A percentile compares a stretch with the other conserved stretches of the same genome.
phyloP scores from a whole-genome alignment of 495 filamentous ascomycete genomes.

The Neurospora sp. region DNA sequence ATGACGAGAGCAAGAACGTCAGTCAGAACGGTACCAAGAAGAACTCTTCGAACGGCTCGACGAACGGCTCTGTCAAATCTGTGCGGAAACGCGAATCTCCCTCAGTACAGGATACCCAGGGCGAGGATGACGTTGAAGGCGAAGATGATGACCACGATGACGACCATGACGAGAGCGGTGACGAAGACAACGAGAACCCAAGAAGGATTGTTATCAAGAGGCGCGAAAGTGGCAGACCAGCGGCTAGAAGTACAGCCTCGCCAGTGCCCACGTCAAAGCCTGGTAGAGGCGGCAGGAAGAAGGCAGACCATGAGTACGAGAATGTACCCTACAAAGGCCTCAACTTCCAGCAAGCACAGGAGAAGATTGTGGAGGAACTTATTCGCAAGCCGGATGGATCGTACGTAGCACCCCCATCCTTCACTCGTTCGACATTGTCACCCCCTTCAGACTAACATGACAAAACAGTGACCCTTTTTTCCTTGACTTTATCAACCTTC shows the following conservation, averaged over 20 bases:
- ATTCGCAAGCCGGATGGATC: conserved; percentile 51
- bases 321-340: conserved; percentile 50
- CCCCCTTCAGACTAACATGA: conserved; percentile 17
- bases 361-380: conserved; percentile 64
- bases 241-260: background rate
- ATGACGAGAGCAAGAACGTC: conserved; percentile 15
- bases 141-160: conserved; percentile 18
- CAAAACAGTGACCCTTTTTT: conserved; percentile 45
- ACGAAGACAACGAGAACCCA: conserved; percentile 21
- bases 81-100: conserved; percentile 11
- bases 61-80: background rate
- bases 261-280: background rate
- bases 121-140: conserved; percentile 18
- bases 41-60: background rate
- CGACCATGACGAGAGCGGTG: conserved; percentile 25
- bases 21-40: background rate
- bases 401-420: conserved; percentile 33
- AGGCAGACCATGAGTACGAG: conserved; percentile 42
- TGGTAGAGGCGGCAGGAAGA: conserved; percentile 15
- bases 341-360: conserved; percentile 69
- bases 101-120: conserved; percentile 10
- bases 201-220: conserved; percentile 23
- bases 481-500: conserved; percentile 56
- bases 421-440: background rate
- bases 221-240: conserved; percentile 19